Evolutionary conservation across 1,284 basidiomycete genomes (phyloP).

Genomic region (Sanghuangporus sanghuang): DNA sequence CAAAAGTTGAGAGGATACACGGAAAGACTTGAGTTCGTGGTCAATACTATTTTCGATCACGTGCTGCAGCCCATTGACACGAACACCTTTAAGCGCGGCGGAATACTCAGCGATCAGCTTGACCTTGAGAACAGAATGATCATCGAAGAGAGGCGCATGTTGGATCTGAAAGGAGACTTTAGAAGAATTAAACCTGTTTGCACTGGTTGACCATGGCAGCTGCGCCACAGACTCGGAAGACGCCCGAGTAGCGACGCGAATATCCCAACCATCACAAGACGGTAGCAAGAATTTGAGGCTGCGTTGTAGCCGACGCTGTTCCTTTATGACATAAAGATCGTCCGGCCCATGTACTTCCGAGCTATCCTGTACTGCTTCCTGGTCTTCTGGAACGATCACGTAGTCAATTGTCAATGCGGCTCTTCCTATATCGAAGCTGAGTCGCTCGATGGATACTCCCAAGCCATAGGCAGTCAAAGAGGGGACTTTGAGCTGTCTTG

Average conservation of each 20-base stretch:
- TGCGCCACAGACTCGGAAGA: slow-evolving; percentile 67
- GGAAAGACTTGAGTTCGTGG: slow-evolving; percentile 54
- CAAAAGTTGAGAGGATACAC: slow-evolving; percentile 50
- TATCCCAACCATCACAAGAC: slow-evolving; percentile 84
- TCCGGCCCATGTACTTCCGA: slow-evolving; percentile 41
- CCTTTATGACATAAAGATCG: slow-evolving; percentile 56
- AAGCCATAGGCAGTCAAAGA: slow-evolving; percentile 75
- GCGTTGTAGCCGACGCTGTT: slow-evolving; percentile 63
- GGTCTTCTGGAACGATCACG: slow-evolving; percentile 74
- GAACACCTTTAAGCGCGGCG: slow-evolving; percentile 65
- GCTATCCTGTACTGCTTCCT: slow-evolving; percentile 37
- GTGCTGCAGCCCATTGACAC: slow-evolving; percentile 81
- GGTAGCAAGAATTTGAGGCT: slow-evolving; percentile 80
- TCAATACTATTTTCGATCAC: slow-evolving; percentile 60
- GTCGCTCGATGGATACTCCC: slow-evolving; percentile 74
- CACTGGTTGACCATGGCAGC: slow-evolving; percentile 72
- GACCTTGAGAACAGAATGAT: slow-evolving; percentile 76
- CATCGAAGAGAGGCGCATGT: slow-evolving; percentile 67
- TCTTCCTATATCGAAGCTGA: slow-evolving; percentile 74
- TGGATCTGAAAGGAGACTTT: slow-evolving; percentile 62
- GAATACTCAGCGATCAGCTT: slow-evolving; percentile 77
- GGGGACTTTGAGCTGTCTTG: slow-evolving; percentile 71
- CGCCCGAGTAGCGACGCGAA: slow-evolving; percentile 67
- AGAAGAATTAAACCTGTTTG: slow-evolving; percentile 34
- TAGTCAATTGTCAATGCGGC: slow-evolving; percentile 86